phyloP scores from a whole-genome alignment of 177 flowering plant species.

The Telopea speciosissima region DNA sequence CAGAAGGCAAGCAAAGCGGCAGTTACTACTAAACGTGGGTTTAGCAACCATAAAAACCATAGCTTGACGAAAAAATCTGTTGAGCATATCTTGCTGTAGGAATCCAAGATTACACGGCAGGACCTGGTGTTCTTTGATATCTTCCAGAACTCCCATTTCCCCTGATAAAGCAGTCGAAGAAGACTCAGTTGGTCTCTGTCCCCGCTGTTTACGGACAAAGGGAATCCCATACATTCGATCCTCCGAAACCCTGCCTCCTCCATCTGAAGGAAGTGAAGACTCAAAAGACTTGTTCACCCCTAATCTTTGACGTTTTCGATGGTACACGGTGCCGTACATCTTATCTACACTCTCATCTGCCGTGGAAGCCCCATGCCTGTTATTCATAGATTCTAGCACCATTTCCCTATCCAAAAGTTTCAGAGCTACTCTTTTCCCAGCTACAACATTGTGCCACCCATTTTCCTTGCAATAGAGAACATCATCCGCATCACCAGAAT shows the following conservation, averaged over 20 bases:
- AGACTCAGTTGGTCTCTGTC: constrained; percentile 14
- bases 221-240: constrained; percentile 37
- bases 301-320: constrained; percentile 46
- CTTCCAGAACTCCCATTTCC: neutral
- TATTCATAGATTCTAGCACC: constrained; percentile 8
- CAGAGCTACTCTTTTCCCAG: neutral
- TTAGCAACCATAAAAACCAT: constrained; percentile 26
- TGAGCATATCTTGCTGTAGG: neutral
- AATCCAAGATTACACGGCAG: neutral
- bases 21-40: constrained; percentile 16
- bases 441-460: constrained; percentile 10
- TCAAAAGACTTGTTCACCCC: neutral
- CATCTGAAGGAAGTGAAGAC: neutral
- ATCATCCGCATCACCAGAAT: constrained; percentile 1
- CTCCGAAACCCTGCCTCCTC: constrained; percentile 3
- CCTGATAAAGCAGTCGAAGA: neutral
- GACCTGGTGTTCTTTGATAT: neutral
- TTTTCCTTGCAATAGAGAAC: constrained; percentile 13
- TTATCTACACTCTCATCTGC: constrained; percentile 11
- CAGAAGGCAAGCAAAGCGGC: constrained; percentile 32
- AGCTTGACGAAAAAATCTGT: neutral
- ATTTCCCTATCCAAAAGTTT: neutral
- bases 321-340: constrained; percentile 45
- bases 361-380: neutral
- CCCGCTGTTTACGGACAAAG: constrained; percentile 35